Base-by-base conservation (phyloP, 176 grass and related monocot species). In the Triticum monococcum region DNA sequence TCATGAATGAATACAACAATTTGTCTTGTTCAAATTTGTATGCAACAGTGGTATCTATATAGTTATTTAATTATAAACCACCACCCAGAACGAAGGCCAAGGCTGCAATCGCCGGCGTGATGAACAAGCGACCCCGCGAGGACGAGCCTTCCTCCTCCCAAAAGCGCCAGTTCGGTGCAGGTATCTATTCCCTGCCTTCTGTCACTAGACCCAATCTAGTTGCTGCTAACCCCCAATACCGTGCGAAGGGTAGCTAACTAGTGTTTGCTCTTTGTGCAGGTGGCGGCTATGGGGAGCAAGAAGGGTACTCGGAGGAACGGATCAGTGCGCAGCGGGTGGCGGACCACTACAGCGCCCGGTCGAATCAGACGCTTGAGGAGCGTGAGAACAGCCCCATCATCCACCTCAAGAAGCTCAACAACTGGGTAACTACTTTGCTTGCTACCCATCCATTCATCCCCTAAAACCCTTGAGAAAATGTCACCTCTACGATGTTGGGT, bases 321-420 rank as follows among this genome's bases (percentile, higher is more conserved):
- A 87, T 20, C 33, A 90, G 81, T 67, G 87, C 90, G 24, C 79
- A 50, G 69, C 89, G 70, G 12, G 96, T 98, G 74, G 96, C 93
- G 63, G 96, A 98, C 46, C 96, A 98, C 82, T 98, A 98, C 86
- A 98, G 96, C 72, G 90, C 96, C 41, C 93, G 97, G 62, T 96
- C 94, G 66, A 98, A 98, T 83, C 97, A 98, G 92, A 96, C 97
- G 63, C 93, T 98, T n/a, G 90, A 98, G 91, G 90, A 98, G 87
- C 90, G 97, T 13, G 97, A 94, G 87, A 95, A 91, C 54, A 99
- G 94, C 69, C 97, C 97, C 64, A 99, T 99, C 86, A 99, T 99
- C 84, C 94, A 96, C 88, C 90, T 99, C 81, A 99, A 99, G 79
- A 99, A 99, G 86, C 90, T 98, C 36, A 98, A 98, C 56, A 98